Evolutionary conservation across 2,329 filamentous ascomycete genomes (phyloP).

Genomic region (Epichloe brachyelytri): DNA sequence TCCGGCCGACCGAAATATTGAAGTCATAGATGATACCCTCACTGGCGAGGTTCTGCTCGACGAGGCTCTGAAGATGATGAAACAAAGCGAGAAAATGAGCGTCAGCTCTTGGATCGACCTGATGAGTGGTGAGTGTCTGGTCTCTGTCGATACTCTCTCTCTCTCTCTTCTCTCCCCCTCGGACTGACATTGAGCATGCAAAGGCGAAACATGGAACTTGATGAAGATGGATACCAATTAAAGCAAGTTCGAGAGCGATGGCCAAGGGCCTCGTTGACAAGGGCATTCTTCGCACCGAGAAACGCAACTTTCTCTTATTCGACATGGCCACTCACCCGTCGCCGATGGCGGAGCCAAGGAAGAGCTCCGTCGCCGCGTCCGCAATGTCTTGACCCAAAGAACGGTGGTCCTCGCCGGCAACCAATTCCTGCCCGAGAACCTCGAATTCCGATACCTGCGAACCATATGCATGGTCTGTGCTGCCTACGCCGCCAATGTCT

Average conservation of each 20-base stretch:
- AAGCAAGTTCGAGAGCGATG: constrained; percentile 94
- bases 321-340: constrained; percentile 99
- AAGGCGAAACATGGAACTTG: constrained; percentile 97
- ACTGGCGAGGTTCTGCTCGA: constrained; percentile 95
- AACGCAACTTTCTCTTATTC: constrained; percentile 98
- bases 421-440: constrained; percentile 83
- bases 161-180: neutral
- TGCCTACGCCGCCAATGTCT: constrained; percentile 92
- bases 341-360: constrained; percentile 95
- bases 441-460: constrained; percentile 85
- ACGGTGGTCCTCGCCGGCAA: constrained; percentile 80
- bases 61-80: constrained; percentile 99
- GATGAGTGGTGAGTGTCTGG: constrained; percentile 67
- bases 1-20: constrained; percentile 83
- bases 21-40: constrained; percentile 91
- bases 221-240: constrained; percentile 99
- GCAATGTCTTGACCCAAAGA: constrained; percentile 83
- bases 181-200: constrained; percentile 3
- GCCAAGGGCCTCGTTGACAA: constrained; percentile 98
- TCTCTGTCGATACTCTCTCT: neutral
- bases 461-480: constrained; percentile 96
- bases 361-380: constrained; percentile 84
- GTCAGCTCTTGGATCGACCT: constrained; percentile 98
- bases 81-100: constrained; percentile 99
- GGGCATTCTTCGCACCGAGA: constrained; percentile 94